Conservation (phyloP, 169 alveolate species). For the Cryptosporidium ryanae region DNA sequence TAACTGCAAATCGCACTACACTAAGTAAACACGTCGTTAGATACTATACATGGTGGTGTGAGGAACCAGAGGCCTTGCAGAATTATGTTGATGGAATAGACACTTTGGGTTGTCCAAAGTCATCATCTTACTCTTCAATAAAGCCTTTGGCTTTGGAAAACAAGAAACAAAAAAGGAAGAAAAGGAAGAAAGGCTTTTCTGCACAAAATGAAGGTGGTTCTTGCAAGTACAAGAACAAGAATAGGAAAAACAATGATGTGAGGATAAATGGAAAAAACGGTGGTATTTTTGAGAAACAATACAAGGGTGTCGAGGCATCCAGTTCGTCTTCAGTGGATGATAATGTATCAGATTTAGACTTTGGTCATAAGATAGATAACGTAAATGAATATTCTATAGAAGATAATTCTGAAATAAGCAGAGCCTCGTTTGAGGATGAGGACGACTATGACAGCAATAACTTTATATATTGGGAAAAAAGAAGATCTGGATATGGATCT, state of each 20-base stretch:
- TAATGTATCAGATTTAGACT: not conserved
- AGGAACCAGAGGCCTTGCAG: slow-evolving; percentile 89
- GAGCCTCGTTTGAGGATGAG: slow-evolving; percentile 61
- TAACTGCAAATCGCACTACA: slow-evolving; percentile 89
- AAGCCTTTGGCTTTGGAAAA: slow-evolving; percentile 35
- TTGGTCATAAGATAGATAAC: not conserved
- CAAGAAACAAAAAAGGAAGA: slow-evolving; percentile 2
- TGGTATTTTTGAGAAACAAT: too few relatives aligned
- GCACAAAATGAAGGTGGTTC: not conserved
- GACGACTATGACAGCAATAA: too few relatives aligned
- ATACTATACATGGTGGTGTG: slow-evolving; percentile 93
- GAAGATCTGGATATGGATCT: too few relatives aligned
- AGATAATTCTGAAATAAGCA: slow-evolving; percentile 17
- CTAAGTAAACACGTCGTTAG: slow-evolving; percentile 90
- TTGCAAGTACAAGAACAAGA: not conserved
- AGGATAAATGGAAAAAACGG: too few relatives aligned
- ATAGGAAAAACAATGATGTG: too few relatives aligned
- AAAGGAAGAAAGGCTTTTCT: not conserved
- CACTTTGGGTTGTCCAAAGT: slow-evolving; percentile 80
- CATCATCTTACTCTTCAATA: slow-evolving; percentile 75
- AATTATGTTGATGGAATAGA: slow-evolving; percentile 81
- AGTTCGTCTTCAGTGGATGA: too few relatives aligned
- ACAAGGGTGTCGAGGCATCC: too few relatives aligned
- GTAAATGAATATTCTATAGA: not conserved
- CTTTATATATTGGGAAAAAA: too few relatives aligned